A percentile compares a stretch with the other conserved stretches of the same genome.
Conservation (phyloP, 441 rosid species). For the Pelargonium myrrhifolium region DNA sequence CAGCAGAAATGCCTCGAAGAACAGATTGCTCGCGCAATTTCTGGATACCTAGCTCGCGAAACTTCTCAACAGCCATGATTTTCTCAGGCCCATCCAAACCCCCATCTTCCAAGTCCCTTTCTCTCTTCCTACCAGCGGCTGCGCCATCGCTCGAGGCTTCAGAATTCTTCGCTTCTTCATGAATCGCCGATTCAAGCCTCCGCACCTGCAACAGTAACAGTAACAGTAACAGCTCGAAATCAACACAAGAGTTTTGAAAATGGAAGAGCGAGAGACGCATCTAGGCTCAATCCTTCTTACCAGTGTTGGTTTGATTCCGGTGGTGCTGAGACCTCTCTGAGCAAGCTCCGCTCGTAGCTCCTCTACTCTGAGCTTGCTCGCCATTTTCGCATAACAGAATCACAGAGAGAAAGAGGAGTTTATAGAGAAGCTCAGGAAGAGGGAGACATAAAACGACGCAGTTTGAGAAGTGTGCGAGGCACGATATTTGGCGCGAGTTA, state of each 20-base stretch:
- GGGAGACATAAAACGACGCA: background rate
- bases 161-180: slow-evolving; percentile 28
- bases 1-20: slow-evolving; percentile 36
- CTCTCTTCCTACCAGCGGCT: slow-evolving; percentile 30
- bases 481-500: slow-evolving; percentile 2
- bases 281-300: slow-evolving; percentile 21
- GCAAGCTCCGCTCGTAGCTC: slow-evolving; percentile 58
- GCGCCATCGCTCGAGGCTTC: slow-evolving; percentile 7
- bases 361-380: slow-evolving; percentile 45
- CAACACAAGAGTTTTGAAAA: background rate
- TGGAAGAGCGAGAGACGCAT: background rate
- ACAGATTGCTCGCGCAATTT: slow-evolving; percentile 59
- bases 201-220: slow-evolving; percentile 28
- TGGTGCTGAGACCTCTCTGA: slow-evolving; percentile 47
- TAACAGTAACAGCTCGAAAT: background rate
- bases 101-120: slow-evolving; percentile 24
- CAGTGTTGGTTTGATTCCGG: slow-evolving; percentile 48
- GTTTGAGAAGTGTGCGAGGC: slow-evolving; percentile 1
- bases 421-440: background rate
- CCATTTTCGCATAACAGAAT: slow-evolving; percentile 25
- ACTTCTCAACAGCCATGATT: slow-evolving; percentile 35
- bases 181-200: slow-evolving; percentile 51
- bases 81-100: slow-evolving; percentile 31
- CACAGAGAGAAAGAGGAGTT: background rate
- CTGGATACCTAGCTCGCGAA: slow-evolving; percentile 46